Conservation (phyloP, 345 rosid species). For the Aquilaria malaccensis region DNA sequence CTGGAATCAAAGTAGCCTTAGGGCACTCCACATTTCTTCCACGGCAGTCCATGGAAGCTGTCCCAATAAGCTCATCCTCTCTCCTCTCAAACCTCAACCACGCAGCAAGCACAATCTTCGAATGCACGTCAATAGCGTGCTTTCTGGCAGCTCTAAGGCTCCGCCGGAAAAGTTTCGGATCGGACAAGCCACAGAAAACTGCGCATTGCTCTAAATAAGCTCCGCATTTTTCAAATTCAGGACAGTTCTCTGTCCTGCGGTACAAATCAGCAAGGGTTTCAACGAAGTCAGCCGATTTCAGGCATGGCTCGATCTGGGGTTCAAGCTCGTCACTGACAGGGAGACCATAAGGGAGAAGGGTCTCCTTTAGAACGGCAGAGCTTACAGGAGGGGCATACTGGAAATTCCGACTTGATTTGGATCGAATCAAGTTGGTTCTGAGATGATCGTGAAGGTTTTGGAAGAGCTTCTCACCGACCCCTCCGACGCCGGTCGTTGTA, state of each 20-base stretch:
- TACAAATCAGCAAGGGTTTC: constrained; percentile 59
- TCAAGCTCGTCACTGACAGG: constrained; percentile 69
- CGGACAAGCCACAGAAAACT: constrained; percentile 50
- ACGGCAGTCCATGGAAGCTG: constrained; percentile 68
- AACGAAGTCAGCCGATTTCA: constrained; percentile 57
- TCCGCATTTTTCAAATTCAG: constrained; percentile 50
- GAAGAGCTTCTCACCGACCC: constrained; percentile 61
- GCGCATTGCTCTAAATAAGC: constrained; percentile 70
- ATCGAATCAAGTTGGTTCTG: constrained; percentile 42
- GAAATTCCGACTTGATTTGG: constrained; percentile 37
- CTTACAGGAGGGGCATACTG: constrained; percentile 19
- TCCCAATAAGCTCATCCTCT: constrained; percentile 79
- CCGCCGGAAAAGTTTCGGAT: constrained; percentile 74
- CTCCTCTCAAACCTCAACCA: constrained; percentile 95
- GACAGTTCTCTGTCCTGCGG: constrained; percentile 38
- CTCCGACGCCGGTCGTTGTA: constrained; percentile 19
- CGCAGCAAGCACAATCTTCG: constrained; percentile 75
- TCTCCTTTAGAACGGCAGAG: constrained; percentile 26
- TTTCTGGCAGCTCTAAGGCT: constrained; percentile 68
- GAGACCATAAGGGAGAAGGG: constrained; percentile 62
- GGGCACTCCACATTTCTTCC: constrained; percentile 89
- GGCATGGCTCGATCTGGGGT: constrained; percentile 65
- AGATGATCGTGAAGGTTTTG: constrained; percentile 55
- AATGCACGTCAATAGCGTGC: constrained; percentile 71
- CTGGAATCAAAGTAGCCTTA: constrained; percentile 58